Evolutionary conservation across 2,329 filamentous ascomycete species (phyloP), one percentile per base, ranked within the genome.

Genomic region (Nectriaceae sp.): DNA sequence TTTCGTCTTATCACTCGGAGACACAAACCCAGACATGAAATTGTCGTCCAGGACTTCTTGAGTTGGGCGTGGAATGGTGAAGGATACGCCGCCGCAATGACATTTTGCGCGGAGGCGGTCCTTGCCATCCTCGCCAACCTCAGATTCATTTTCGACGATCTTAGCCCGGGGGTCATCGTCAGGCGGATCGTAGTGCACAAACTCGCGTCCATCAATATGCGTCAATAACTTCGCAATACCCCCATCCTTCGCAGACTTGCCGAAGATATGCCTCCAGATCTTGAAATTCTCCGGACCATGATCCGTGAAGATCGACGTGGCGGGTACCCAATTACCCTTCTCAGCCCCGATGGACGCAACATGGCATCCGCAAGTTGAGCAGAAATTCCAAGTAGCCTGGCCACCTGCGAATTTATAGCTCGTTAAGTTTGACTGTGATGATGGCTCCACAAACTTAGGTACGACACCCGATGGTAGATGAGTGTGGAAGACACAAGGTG

Each of bases 81-180:
- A 77, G 4, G 70, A 73, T 0, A 79, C 71, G 10, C 76, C 75
- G 35, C 70, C 73, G 47, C 76, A 79, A 46, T 71, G 65, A 53
- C 76, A 79, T 50, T 75, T 52, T 0, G 67, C 75, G 0, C 70
- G 68, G 11, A 79, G 66, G 16, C 68, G 58, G 31, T 75, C 69
- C 36, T 67, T 56, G 10, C 72, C 72, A 8, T 69, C 58, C 1
- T 46, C 42, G 4, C 69, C 70, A 6, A 66, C 44, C 50, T 73
- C 70, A 0, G 57, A 49, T 39, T 62, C 18, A 4, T 62, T 53
- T 36, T 64, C 57, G 22, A 65, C 51, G 5, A 64, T 35, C 36
- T 61, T 62, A 24, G 60, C 63, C 18, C 55, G 47, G 11, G 63
- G 55, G 24, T 60, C 56, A 3, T 63, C 60, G 15, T 59, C 55